Evolutionary conservation across 257 asterid genomes (phyloP).

Genomic region (Nicotiana tomentosiformis): DNA sequence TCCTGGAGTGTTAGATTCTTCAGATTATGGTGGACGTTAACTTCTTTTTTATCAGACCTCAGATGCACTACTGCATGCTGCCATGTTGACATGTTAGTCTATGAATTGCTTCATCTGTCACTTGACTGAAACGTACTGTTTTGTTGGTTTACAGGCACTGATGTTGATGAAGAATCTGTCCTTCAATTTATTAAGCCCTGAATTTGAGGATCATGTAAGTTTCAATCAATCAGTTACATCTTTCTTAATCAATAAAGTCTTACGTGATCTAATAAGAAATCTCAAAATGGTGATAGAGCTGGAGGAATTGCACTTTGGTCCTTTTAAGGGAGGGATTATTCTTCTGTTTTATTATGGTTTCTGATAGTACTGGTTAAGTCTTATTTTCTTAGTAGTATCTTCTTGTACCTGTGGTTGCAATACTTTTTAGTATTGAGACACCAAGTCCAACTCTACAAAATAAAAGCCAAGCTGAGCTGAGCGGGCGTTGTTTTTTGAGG

Average conservation of each 20-base stretch:
- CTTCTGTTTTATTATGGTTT: not conserved
- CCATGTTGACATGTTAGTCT: not conserved
- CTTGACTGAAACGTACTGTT: not conserved
- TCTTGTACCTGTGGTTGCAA: not conserved
- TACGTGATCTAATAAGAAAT: not conserved
- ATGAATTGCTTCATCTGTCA: not conserved
- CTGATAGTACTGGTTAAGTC: not conserved
- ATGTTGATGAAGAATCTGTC: constrained; percentile 83
- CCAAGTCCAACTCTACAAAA: not conserved
- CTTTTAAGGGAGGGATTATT: not conserved
- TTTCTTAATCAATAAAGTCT: not conserved
- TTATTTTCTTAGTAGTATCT: not conserved
- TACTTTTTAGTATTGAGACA: not conserved
- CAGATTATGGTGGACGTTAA: not conserved
- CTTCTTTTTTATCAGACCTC: not conserved
- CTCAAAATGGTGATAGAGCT: not conserved
- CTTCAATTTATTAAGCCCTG: constrained; percentile 65
- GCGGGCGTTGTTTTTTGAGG: not conserved
- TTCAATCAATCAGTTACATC: not conserved
- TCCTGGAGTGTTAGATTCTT: not conserved
- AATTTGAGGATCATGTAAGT: constrained; percentile 80
- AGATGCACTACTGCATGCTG: not conserved
- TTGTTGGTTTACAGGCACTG: constrained; percentile 40
- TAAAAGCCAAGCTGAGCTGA: not conserved
- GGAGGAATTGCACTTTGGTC: not conserved